Evolutionary conservation across 2,329 filamentous ascomycete species (phyloP).

Genomic region (Cryphonectria japonica): DNA sequence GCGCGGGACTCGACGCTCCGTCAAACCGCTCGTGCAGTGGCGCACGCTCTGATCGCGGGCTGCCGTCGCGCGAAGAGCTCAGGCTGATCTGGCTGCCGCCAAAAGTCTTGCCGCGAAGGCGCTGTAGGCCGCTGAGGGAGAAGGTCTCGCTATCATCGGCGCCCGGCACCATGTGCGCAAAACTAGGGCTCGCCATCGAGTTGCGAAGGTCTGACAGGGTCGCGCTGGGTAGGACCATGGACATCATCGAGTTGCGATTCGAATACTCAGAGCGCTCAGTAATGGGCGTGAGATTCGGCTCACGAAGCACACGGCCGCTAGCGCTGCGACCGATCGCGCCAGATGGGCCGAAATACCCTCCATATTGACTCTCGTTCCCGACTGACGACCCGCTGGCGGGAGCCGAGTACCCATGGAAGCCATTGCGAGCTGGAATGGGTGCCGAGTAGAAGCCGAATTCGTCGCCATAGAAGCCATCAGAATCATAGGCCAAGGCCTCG

Average conservation of each 20-base stretch:
- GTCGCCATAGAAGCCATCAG: constrained; percentile 91
- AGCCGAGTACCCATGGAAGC: constrained; percentile 45
- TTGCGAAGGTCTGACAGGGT: constrained; percentile 48
- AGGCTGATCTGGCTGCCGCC: constrained; percentile 79
- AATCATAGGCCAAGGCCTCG: constrained; percentile 87
- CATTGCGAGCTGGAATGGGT: constrained; percentile 49
- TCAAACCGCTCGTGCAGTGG: constrained; percentile 46
- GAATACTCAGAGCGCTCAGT: constrained; percentile 96
- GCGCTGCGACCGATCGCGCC: constrained; percentile 66
- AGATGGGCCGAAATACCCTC: constrained; percentile 85
- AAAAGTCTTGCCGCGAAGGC: constrained; percentile 75
- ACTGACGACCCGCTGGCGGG: constrained; percentile 33
- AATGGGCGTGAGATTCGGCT: constrained; percentile 93
- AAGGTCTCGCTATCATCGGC: constrained; percentile 68
- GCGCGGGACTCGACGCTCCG: constrained; percentile 45
- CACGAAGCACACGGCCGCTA: constrained; percentile 74
- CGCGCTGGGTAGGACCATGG: constrained; percentile 60
- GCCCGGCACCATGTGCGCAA: constrained; percentile 76
- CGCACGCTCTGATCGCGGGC: constrained; percentile 52
- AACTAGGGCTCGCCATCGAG: constrained; percentile 68
- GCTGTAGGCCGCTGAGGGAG: constrained; percentile 72
- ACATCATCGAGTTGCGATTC: constrained; percentile 89
- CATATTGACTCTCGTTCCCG: constrained; percentile 52
- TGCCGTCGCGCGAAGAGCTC: constrained; percentile 59
- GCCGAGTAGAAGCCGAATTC: constrained; percentile 95